Conservation (phyloP, 192 early-diverging fungal genomes). For the Allomyces macrogynus region DNA sequence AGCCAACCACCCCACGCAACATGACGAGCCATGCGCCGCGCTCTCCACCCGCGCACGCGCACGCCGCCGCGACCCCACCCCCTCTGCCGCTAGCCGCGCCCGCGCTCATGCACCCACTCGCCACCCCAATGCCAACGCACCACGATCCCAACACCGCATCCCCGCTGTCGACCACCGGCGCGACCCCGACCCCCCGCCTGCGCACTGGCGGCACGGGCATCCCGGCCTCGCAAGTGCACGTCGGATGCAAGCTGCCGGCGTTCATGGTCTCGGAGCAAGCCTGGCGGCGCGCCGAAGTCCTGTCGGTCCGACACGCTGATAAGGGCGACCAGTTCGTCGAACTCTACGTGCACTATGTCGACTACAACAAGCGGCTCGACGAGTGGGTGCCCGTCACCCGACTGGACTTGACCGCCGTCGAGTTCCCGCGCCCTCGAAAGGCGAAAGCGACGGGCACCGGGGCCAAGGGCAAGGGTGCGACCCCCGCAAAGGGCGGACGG, state of each 20-base stretch:
- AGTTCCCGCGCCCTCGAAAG: slow-evolving; percentile 48
- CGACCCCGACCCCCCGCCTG: too few relatives aligned
- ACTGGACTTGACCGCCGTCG: slow-evolving; percentile 19
- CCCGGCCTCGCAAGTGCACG: slow-evolving; percentile 1
- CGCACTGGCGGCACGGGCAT: too few relatives aligned
- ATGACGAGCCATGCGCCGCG: too few relatives aligned
- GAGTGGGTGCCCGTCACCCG: slow-evolving; percentile 67
- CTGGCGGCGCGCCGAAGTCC: slow-evolving; percentile 65
- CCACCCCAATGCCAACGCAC: too few relatives aligned
- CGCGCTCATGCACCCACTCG: too few relatives aligned
- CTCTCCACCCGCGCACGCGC: too few relatives aligned
- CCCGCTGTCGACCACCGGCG: too few relatives aligned
- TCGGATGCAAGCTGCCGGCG: slow-evolving; percentile 43
- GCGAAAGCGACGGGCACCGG: slow-evolving; percentile 14
- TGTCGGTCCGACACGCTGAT: slow-evolving; percentile 43
- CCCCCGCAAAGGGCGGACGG: slow-evolving; percentile 19
- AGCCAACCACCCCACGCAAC: too few relatives aligned
- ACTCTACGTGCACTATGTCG: slow-evolving; percentile 91
- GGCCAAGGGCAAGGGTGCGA: slow-evolving; percentile 15
- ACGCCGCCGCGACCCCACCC: too few relatives aligned
- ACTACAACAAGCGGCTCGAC: slow-evolving; percentile 96
- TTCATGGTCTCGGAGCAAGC: slow-evolving; percentile 26
- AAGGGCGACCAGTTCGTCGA: slow-evolving; percentile 27
- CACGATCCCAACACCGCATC: too few relatives aligned
- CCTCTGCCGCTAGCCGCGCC: too few relatives aligned